phyloP scores from a whole-genome alignment of 495 filamentous ascomycete genomes.

The Lichina pygmaea region DNA sequence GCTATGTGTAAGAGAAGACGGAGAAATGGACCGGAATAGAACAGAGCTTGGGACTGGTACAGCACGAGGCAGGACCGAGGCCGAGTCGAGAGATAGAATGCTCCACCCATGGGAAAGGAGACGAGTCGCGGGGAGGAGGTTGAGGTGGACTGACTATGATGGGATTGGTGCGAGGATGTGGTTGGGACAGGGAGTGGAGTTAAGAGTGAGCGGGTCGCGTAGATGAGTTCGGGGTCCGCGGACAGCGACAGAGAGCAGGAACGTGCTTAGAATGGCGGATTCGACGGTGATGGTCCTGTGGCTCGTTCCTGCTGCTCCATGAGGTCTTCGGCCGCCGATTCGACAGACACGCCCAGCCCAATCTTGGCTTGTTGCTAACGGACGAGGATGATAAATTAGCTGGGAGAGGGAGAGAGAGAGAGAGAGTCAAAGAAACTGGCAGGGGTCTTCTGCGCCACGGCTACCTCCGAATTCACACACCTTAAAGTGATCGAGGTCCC shows the following conservation, averaged over 20 bases:
- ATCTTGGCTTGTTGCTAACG: conserved; percentile 75
- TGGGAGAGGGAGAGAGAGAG: not conserved
- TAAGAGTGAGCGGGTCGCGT: no score
- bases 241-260: not conserved
- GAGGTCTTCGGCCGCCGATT: conserved; percentile 66
- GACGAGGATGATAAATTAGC: not conserved
- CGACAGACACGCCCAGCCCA: conserved; percentile 81
- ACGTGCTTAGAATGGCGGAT: conserved; percentile 26
- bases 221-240: not conserved
- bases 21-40: no score
- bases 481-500: conserved; percentile 90
- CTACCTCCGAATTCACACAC: conserved; percentile 23
- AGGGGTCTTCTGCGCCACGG: not conserved
- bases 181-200: no score
- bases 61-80: not conserved
- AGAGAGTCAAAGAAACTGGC: not conserved
- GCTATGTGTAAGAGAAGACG: no score
- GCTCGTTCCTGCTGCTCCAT: conserved; percentile 70
- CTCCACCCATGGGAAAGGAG: no score
- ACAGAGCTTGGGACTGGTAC: not conserved
- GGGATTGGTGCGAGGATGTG: no score
- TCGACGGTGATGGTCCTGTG: conserved; percentile 18
- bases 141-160: no score
- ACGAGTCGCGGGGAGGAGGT: no score
- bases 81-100: conserved; percentile 2